Evolutionary conservation across 1,284 basidiomycete species (phyloP), one percentile per base, ranked within the genome.

Genomic region (Peniophora sp.): DNA sequence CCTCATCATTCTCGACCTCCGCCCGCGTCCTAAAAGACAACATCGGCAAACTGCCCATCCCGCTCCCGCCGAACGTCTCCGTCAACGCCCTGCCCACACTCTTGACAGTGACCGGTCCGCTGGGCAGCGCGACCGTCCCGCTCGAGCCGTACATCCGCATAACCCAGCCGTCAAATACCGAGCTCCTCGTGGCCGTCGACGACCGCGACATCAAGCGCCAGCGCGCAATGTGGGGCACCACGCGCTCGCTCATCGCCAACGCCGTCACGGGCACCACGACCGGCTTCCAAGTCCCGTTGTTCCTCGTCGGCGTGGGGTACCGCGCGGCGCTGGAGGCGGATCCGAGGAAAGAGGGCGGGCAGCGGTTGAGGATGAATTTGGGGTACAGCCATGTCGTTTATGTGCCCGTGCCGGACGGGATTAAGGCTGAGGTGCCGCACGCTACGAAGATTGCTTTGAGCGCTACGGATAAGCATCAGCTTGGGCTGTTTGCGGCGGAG

Each of bases 241-340:
- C 92, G 2, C 83, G 96, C 47, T 88, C 92, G 0, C 76, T 95
- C 53, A 85, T 97, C 62, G 73, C 78, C 57, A 99, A 99, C 63
- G 95, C 95, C 15, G 79, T 98, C 55, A 74, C 74, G 15, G 97
- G 97, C 47, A 94, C 98, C 70, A 86, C 89, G 1, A 79, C 86
- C 55, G 95, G 95, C 1, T 98, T 93, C 70, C 78, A 76, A 0
- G 76, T 91, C 8, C 83, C 89, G 12, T 67, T 99, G 18, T 85
- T 86, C 57, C 79, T 99, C 52, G 96, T 98, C 53, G 97, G 96
- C 35, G 95, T 99, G 39, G 96, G 96, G 1, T 99, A 94, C 70
- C 79, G 96, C 63, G 95, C 86, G 2, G 79, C 82, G 1, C 68
- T 99, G 51, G 96, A 99, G 70, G 75, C 81, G 1, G 91, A 95